Percentiles rank a stretch among this genome's conserved stretches.
Conservation (phyloP, 1,139 yeast genomes). For the Candida pseudoviswanathii region DNA sequence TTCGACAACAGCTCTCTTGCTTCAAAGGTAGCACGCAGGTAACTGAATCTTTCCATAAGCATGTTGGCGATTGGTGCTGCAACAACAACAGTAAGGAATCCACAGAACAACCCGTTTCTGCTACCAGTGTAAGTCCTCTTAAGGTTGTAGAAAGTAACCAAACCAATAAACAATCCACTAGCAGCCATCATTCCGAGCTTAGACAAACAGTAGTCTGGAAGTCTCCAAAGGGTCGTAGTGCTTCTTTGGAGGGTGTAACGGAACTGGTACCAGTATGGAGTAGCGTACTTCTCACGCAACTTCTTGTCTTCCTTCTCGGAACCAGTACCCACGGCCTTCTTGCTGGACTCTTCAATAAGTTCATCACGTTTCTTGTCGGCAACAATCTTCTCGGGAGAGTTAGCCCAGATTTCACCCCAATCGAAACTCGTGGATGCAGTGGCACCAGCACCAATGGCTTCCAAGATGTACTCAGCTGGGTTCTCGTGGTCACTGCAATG, state of each 20-base stretch:
- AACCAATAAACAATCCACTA: conserved; percentile 55
- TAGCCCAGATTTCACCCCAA: conserved; percentile 50
- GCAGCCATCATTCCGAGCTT: conserved; percentile 45
- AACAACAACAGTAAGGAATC: conserved; percentile 51
- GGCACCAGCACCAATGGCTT: conserved; percentile 71
- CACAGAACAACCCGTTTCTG: conserved; percentile 54
- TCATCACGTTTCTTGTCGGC: conserved; percentile 20
- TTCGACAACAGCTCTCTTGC: conserved; percentile 66
- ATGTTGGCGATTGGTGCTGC: conserved; percentile 53
- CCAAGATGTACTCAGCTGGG: conserved; percentile 69
- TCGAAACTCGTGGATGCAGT: conserved; percentile 50
- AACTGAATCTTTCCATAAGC: conserved; percentile 44
- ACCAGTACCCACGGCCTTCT: not conserved
- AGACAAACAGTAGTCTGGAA: conserved; percentile 45
- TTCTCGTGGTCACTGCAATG: conserved; percentile 54
- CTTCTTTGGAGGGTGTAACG: conserved; percentile 35
- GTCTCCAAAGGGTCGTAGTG: conserved; percentile 41
- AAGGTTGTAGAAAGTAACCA: conserved; percentile 45
- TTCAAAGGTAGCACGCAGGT: conserved; percentile 58
- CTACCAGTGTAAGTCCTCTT: conserved; percentile 46
- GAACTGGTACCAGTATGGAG: conserved; percentile 40
- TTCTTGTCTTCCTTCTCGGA: conserved; percentile 12
- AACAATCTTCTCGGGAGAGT: conserved; percentile 33
- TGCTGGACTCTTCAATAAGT: conserved; percentile 20
- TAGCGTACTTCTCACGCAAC: conserved; percentile 30